Conservation (phyloP, 495 filamentous ascomycete genomes). For the Penicillium paradoxum region DNA sequence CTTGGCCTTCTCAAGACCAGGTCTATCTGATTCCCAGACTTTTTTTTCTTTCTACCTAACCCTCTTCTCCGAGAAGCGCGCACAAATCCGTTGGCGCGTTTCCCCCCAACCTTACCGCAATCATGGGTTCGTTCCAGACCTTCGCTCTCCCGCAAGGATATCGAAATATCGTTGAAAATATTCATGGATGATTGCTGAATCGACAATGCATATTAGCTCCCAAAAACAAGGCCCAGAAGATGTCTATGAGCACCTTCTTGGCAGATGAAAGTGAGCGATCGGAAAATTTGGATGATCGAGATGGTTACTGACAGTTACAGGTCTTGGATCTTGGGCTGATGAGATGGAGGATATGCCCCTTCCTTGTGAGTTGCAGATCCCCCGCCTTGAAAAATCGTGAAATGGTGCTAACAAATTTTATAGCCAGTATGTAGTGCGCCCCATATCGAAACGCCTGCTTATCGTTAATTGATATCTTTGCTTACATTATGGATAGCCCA, state of each 20-base stretch:
- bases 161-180: neutral
- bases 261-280: constrained; percentile 68
- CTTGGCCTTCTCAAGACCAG: constrained; percentile 11
- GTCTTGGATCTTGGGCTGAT: constrained; percentile 93
- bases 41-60: constrained; percentile 13
- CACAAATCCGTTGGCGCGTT: constrained; percentile 46
- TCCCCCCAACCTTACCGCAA: constrained; percentile 55
- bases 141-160: neutral
- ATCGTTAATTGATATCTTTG: constrained; percentile 1
- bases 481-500: constrained; percentile 26
- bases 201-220: constrained; percentile 28
- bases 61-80: constrained; percentile 38
- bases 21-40: constrained; percentile 18
- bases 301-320: constrained; percentile 50
- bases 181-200: constrained; percentile 21
- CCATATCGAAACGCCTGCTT: neutral
- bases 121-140: constrained; percentile 69
- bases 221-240: constrained; percentile 88
- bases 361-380: constrained; percentile 52
- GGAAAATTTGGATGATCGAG: constrained; percentile 8
- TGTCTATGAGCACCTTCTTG: constrained; percentile 90
- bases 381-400: constrained; percentile 7
- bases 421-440: constrained; percentile 36
- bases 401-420: constrained; percentile 17
- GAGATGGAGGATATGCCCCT: constrained; percentile 87